Evolutionary conservation across 1,284 basidiomycete species (phyloP).

Genomic region (Peniophora sp.): DNA sequence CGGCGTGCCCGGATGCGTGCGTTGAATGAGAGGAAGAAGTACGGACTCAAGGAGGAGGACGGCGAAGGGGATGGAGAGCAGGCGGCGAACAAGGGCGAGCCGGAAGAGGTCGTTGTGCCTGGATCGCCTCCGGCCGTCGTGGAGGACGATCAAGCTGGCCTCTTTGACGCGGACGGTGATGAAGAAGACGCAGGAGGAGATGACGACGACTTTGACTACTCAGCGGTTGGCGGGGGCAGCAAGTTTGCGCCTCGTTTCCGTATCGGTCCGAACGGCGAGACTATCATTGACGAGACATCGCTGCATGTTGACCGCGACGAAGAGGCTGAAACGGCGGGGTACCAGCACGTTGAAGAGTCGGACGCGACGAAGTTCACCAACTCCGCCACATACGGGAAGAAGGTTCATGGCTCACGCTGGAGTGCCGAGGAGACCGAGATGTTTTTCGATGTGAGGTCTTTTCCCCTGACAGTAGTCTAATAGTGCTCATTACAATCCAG

Average conservation of each 20-base stretch:
- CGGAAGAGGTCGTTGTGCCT: background rate
- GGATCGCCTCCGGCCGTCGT: background rate
- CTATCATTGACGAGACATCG: slow-evolving; percentile 75
- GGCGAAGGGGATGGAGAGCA: slow-evolving; percentile 28
- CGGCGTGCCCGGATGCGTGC: slow-evolving; percentile 52
- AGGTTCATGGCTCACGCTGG: slow-evolving; percentile 74
- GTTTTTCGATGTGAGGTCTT: slow-evolving; percentile 66
- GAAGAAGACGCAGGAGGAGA: slow-evolving; percentile 10
- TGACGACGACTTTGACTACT: slow-evolving; percentile 61
- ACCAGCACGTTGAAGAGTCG: slow-evolving; percentile 78
- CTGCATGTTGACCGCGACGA: slow-evolving; percentile 63
- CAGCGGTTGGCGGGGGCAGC: slow-evolving; percentile 51
- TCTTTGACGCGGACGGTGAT: background rate
- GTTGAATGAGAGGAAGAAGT: slow-evolving; percentile 65
- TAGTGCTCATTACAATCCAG: slow-evolving; percentile 28
- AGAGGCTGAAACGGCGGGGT: slow-evolving; percentile 57
- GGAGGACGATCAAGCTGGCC: background rate
- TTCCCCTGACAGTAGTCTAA: background rate
- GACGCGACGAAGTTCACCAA: slow-evolving; percentile 81
- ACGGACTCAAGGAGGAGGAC: slow-evolving; percentile 43
- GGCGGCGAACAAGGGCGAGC: slow-evolving; percentile 9
- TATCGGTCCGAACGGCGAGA: slow-evolving; percentile 74
- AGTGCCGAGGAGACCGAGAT: slow-evolving; percentile 78
- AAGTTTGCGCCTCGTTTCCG: slow-evolving; percentile 76
- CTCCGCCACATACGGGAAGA: slow-evolving; percentile 74